Evolutionary conservation across 2,329 filamentous ascomycete genomes (phyloP).

Genomic region (Colletotrichum caudatum): DNA sequence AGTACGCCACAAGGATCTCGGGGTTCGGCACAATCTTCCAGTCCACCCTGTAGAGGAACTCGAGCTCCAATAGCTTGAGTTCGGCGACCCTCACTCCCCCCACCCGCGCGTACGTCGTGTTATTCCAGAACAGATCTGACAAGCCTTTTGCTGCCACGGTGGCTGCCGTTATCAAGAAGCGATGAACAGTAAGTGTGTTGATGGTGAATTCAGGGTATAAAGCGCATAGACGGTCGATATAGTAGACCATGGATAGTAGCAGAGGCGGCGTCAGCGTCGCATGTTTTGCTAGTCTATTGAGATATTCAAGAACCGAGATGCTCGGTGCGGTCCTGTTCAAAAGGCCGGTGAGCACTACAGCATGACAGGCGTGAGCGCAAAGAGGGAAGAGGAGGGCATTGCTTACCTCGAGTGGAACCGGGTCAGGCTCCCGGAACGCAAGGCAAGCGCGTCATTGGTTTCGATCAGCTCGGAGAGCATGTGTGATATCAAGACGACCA

Average conservation of each 20-base stretch:
- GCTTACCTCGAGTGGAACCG: slow-evolving; percentile 91
- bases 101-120: slow-evolving; percentile 93
- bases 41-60: slow-evolving; percentile 91
- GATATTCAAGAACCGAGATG: slow-evolving; percentile 94
- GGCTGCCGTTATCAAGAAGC: slow-evolving; percentile 94
- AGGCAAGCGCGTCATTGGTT: slow-evolving; percentile 88
- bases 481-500: slow-evolving; percentile 90
- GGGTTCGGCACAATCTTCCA: slow-evolving; percentile 98
- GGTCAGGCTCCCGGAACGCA: slow-evolving; percentile 87
- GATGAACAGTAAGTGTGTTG: slow-evolving; percentile 94
- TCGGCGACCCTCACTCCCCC: slow-evolving; percentile 93
- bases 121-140: slow-evolving; percentile 98
- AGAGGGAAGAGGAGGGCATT: slow-evolving; percentile 11
- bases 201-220: slow-evolving; percentile 96
- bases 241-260: slow-evolving; percentile 98
- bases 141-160: slow-evolving; percentile 96
- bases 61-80: slow-evolving; percentile 89
- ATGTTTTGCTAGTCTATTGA: slow-evolving; percentile 91
- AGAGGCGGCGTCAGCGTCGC: slow-evolving; percentile 93
- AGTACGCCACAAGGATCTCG: slow-evolving; percentile 93
- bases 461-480: slow-evolving; percentile 97
- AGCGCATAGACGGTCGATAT: slow-evolving; percentile 94
- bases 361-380: slow-evolving; percentile 21
- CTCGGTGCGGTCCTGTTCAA: slow-evolving; percentile 74
- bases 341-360: slow-evolving; percentile 31